Percentiles rank a stretch among this genome's conserved stretches.
phyloP scores from a whole-genome alignment of 2,329 filamentous ascomycete species.

The Rutstroemia sydowiana region DNA sequence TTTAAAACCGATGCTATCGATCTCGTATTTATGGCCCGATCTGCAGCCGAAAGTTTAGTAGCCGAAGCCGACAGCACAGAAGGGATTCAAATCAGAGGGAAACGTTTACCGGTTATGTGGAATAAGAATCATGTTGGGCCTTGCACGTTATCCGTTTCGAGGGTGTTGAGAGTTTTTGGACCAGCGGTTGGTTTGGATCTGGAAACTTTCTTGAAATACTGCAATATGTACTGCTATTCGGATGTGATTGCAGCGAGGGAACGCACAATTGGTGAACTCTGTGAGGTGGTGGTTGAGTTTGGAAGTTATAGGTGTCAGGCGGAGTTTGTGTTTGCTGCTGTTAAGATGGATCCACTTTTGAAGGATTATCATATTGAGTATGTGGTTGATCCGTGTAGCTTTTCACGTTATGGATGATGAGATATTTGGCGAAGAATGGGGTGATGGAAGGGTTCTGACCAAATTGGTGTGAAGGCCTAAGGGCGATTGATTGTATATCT shows the following conservation, averaged over 20 bases:
- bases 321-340: neutral
- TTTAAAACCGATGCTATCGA: neutral
- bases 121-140: neutral
- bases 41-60: neutral
- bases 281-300: neutral
- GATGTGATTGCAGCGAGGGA: neutral
- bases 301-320: neutral
- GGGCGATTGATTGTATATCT: too few relatives aligned
- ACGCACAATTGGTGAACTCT: neutral
- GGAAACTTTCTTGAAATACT: neutral
- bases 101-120: neutral
- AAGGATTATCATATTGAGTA: neutral
- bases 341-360: neutral
- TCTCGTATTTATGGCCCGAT: neutral
- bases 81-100: neutral
- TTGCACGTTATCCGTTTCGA: neutral
- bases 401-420: too few relatives aligned
- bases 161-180: neutral
- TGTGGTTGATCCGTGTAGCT: neutral
- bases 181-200: neutral
- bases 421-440: too few relatives aligned
- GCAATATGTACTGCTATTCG: neutral
- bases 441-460: too few relatives aligned
- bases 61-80: neutral
- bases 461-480: too few relatives aligned